Base-by-base conservation (phyloP, 371 early-diverging fungal genomes). In the Lichtheimia ramosa region DNA sequence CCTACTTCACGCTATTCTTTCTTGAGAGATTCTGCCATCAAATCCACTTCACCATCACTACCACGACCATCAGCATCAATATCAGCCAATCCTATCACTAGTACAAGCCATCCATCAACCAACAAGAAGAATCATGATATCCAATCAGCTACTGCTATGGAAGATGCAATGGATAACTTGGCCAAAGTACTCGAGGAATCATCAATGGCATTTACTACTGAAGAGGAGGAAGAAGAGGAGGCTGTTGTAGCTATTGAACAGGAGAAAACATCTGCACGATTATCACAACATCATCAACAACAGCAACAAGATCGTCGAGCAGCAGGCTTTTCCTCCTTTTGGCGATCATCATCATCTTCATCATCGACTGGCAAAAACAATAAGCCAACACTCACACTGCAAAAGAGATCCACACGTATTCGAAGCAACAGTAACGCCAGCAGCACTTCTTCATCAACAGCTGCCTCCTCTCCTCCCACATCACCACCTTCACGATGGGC, bases 101-200 rank as follows among this genome's bases (percentile, higher is more conserved):
- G 10, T 34, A 8, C 34, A 34, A 34, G 10, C 1, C 34, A 34
- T 34, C 10, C 34, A 34, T 34, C 34, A 2, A 34, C 34, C 5
- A 34, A 34, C 2, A 34, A 34, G 10, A 34, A 34, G 34, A 34
- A 10, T 27, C 41, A 23, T 48, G 39, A 43, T 14, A 42, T 14
- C 3, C 46, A 20, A 54, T 54, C 39, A 10, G 34, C 34, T 2
- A 34, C 6, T 2, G 34, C 34, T 24, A 43, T 55, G 46, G 49
- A 61, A 21, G 50, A 54, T 41, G 49, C 55, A 14, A 61, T 61
- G 61, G 55, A 61, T 8, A 54, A n/a, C 8, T 49, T 61, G 10
- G 61, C 48, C 14, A 61, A 61, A 49, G 48, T 61, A 7, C 39
- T 61, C 12, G 55, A 54, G n/a, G 55, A 61, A 24, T 27, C 54